phyloP scores from a whole-genome alignment of 129 eudicot genomes.

The Helichrysum umbraculigerum region DNA sequence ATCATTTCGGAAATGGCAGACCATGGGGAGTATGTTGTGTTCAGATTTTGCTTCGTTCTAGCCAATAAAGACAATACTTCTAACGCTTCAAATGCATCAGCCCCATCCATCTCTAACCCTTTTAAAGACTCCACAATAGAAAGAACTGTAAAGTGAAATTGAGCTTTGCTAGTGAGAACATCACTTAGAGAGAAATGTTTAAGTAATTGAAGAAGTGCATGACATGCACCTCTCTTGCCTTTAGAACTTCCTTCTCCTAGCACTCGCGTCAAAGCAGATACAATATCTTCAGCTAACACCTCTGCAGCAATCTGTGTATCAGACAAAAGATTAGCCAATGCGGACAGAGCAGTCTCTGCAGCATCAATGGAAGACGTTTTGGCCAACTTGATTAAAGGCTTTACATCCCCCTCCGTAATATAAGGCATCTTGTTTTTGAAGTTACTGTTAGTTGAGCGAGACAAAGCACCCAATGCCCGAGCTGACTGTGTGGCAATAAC shows the following conservation, averaged over 20 bases:
- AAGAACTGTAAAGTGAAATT: conserved; percentile 59
- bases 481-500: conserved; percentile 72
- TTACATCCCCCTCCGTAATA: conserved; percentile 66
- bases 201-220: conserved; percentile 69
- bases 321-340: conserved; percentile 70
- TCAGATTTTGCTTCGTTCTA: conserved; percentile 47
- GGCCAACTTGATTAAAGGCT: conserved; percentile 71
- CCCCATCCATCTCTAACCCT: conserved; percentile 46
- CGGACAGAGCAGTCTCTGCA: conserved; percentile 81
- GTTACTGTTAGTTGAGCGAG: conserved; percentile 48
- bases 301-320: conserved; percentile 70
- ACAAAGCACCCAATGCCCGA: conserved; percentile 69
- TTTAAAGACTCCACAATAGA: conserved; percentile 53
- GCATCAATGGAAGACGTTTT: conserved; percentile 76
- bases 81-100: conserved; percentile 59
- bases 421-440: conserved; percentile 50
- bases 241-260: conserved; percentile 64
- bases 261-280: conserved; percentile 66
- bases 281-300: conserved; percentile 82
- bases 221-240: conserved; percentile 71
- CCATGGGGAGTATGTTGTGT: conserved; percentile 43
- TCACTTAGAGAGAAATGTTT: conserved; percentile 60
- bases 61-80: conserved; percentile 58
- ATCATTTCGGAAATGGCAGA: conserved; percentile 57
- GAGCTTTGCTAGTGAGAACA: conserved; percentile 50